Conservation (phyloP, 2,329 filamentous ascomycete species). For the Beauveria brongniartii region DNA sequence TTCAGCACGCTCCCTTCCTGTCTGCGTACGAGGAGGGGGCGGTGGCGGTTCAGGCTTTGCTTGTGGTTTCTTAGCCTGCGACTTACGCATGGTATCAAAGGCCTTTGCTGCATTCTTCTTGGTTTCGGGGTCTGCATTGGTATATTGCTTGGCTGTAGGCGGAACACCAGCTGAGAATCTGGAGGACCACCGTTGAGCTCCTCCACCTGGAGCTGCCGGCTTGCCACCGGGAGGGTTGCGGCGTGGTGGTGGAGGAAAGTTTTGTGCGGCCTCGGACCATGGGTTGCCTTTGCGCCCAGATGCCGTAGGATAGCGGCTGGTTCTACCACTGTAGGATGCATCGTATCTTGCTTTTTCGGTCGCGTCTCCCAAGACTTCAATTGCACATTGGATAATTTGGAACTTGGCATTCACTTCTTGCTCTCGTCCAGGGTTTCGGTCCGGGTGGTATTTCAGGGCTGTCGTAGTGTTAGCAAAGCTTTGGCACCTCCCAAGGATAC, state of each 20-base stretch:
- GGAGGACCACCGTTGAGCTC: slow-evolving; percentile 35
- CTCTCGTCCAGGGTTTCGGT: slow-evolving; percentile 79
- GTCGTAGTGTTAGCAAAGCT: slow-evolving; percentile 18
- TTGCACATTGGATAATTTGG: slow-evolving; percentile 76
- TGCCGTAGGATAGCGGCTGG: slow-evolving; percentile 34
- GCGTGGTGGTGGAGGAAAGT: slow-evolving; percentile 44
- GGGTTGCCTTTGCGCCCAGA: slow-evolving; percentile 52
- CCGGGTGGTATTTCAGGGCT: slow-evolving; percentile 83
- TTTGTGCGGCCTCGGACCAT: slow-evolving; percentile 40
- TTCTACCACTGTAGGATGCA: slow-evolving; percentile 31
- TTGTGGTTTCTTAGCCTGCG: slow-evolving; percentile 22
- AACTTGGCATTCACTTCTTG: slow-evolving; percentile 74
- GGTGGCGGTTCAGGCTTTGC: slow-evolving; percentile 23
- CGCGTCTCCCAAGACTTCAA: slow-evolving; percentile 60
- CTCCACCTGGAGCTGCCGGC: slow-evolving; percentile 23
- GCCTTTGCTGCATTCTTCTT: slow-evolving; percentile 34
- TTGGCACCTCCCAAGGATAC: neutral
- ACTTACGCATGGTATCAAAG: slow-evolving; percentile 36
- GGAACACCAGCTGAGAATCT: slow-evolving; percentile 34
- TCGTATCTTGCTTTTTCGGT: slow-evolving; percentile 46
- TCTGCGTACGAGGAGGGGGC: slow-evolving; percentile 38
- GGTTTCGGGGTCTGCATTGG: slow-evolving; percentile 26
- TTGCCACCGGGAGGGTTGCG: slow-evolving; percentile 26
- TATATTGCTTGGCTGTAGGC: slow-evolving; percentile 33
- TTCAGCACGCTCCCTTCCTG: slow-evolving; percentile 44